These are phyloP conservation scores for Tephrocybe rancida DNA, from an alignment of 768 basidiomycete genomes.

Conservation along the genomic window DNA sequence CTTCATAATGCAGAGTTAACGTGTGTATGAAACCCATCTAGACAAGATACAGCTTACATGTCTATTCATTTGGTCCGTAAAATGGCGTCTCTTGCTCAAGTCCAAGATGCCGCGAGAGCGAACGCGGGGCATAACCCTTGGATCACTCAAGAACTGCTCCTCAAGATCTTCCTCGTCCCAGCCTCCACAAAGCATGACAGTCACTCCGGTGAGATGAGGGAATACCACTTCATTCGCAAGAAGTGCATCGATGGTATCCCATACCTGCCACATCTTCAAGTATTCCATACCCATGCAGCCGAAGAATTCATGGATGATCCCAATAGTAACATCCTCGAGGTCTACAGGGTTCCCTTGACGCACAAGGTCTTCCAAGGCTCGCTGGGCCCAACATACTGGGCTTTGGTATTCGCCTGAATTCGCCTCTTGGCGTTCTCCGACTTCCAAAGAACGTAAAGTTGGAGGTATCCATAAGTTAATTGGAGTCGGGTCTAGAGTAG, in stretches of 20 bases:
- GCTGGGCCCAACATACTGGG: not conserved
- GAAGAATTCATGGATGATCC: not conserved
- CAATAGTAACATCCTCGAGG: conserved; percentile 1
- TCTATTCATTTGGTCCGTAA: not conserved
- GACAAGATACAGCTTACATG: not conserved
- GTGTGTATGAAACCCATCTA: not conserved
- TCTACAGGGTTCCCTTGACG: not conserved
- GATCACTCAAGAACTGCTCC: not conserved
- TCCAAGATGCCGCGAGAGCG: not conserved
- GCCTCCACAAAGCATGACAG: not conserved
- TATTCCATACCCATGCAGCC: not conserved
- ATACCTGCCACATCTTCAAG: not conserved
- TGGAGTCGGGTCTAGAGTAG: too few species aligned
- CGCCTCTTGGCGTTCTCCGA: not conserved
- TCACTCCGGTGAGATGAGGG: not conserved
- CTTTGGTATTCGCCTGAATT: not conserved
- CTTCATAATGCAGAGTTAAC: too few species aligned
- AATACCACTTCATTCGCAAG: not conserved
- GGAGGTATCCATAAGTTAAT: too few species aligned
- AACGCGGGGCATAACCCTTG: not conserved
- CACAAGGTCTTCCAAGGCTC: not conserved
- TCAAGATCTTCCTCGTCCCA: not conserved
- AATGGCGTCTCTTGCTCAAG: not conserved
- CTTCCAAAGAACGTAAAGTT: not conserved
- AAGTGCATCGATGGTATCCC: not conserved